Percentiles rank a stretch among this genome's conserved stretches.
These are phyloP conservation scores for Colletotrichum sp. DNA, from an alignment of 2,329 filamentous ascomycete species.

Conservation along the genomic window DNA sequence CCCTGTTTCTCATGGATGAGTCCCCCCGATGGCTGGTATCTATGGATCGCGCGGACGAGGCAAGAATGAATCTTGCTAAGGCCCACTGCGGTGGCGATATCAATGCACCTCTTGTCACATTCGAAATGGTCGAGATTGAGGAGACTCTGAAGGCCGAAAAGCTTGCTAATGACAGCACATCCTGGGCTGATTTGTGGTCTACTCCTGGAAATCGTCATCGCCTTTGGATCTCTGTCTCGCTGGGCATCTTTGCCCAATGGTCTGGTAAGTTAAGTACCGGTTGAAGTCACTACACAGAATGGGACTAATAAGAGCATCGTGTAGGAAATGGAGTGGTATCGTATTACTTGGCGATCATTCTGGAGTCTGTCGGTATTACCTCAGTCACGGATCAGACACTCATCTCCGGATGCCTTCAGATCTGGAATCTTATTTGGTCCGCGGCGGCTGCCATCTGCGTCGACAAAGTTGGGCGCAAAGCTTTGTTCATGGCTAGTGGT, in stretches of 20 bases:
- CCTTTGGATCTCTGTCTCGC: constrained; percentile 30
- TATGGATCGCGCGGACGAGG: constrained; percentile 29
- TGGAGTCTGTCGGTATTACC: constrained; percentile 34
- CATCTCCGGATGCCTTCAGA: constrained; percentile 29
- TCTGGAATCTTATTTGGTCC: constrained; percentile 13
- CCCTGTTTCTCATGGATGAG: constrained; percentile 31
- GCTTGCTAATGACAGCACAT: not conserved
- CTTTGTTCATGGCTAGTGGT: not conserved
- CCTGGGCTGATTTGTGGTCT: constrained; percentile 21
- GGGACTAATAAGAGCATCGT: not conserved
- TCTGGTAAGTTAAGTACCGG: not conserved
- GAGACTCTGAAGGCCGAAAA: constrained; percentile 22
- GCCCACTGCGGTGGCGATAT: constrained; percentile 30
- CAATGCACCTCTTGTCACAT: constrained; percentile 16
- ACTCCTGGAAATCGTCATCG: constrained; percentile 32
- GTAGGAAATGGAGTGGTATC: constrained; percentile 36
- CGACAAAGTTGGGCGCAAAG: not conserved
- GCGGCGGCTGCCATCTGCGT: not conserved
- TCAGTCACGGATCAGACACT: constrained; percentile 38
- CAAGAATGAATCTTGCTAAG: constrained; percentile 27
- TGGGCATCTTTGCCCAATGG: constrained; percentile 34
- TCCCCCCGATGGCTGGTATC: constrained; percentile 33
- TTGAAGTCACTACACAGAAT: fast-evolving
- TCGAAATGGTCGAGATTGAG: constrained; percentile 28
- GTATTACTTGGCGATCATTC: constrained; percentile 41